These are phyloP conservation scores for Aspergillus glaucus DNA, from an alignment of 2,329 filamentous ascomycete genomes.

Conservation along the genomic window DNA sequence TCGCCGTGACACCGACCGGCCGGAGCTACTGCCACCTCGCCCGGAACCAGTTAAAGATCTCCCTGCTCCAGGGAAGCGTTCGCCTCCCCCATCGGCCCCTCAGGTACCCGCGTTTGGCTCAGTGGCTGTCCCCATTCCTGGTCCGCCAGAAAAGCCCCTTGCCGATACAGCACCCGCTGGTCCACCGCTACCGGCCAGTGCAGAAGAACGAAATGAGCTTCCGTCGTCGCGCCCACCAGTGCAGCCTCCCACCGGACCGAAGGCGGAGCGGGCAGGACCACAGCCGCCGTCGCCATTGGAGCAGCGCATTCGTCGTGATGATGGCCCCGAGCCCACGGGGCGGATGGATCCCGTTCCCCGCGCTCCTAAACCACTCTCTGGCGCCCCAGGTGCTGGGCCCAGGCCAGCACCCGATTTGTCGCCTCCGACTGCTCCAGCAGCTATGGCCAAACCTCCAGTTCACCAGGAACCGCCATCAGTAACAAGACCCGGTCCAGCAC, in stretches of 20 bases:
- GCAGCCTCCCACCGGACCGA: constrained; percentile 40
- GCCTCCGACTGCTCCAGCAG: constrained; percentile 32
- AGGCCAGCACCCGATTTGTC: constrained; percentile 24
- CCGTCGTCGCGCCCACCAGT: constrained; percentile 15
- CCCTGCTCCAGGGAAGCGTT: constrained; percentile 21
- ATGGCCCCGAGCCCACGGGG: constrained; percentile 12
- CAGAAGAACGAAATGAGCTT: constrained; percentile 19
- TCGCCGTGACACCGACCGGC: constrained; percentile 27
- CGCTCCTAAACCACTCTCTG: constrained; percentile 13
- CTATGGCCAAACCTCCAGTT: constrained; percentile 24
- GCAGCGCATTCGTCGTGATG: constrained; percentile 18
- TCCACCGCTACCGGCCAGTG: constrained; percentile 2
- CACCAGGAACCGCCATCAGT: constrained; percentile 14
- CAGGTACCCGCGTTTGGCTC: constrained; percentile 40
- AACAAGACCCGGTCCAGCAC: constrained; percentile 13
- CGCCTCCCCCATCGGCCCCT: constrained; percentile 34
- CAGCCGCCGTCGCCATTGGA: constrained; percentile 15
- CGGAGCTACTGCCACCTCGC: constrained; percentile 19
- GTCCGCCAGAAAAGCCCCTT: constrained; percentile 15
- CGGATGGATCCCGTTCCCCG: constrained; percentile 23
- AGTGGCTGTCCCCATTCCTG: constrained; percentile 23
- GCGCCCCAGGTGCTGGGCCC: constrained; percentile 10
- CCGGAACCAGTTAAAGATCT: constrained; percentile 23
- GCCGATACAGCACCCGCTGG: constrained; percentile 8
- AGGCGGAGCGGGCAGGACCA: constrained; percentile 31